Conservation (phyloP, 2,329 filamentous ascomycete genomes). For the Madurella mycetomatis region DNA sequence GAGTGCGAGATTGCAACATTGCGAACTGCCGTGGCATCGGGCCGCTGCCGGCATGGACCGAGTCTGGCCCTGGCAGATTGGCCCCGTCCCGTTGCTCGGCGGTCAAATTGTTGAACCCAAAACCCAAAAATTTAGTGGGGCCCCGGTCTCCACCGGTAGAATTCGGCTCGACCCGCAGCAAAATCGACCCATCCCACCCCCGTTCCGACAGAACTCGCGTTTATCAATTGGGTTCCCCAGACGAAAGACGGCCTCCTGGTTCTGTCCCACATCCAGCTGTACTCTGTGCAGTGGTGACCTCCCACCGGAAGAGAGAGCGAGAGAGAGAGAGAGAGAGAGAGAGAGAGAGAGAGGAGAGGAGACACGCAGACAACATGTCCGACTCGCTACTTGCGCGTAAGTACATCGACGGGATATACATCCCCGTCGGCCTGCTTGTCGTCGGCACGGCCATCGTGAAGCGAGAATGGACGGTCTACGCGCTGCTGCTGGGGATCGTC, state of each 20-base stretch:
- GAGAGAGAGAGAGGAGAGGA: neutral
- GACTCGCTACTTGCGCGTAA: constrained; percentile 50
- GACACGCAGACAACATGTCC: constrained; percentile 32
- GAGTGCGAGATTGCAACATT: neutral
- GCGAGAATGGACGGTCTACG: constrained; percentile 69
- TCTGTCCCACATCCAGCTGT: neutral
- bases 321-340: neutral
- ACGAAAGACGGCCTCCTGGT: neutral
- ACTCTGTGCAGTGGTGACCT: neutral
- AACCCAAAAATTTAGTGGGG: neutral
- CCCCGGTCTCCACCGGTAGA: constrained; percentile 9
- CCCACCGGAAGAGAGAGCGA: too few species aligned
- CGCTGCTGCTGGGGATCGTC: constrained; percentile 59
- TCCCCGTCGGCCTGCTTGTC: constrained; percentile 75
- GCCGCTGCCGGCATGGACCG: neutral
- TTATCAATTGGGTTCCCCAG: neutral
- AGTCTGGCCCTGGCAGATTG: neutral
- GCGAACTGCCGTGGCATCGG: constrained; percentile 12
- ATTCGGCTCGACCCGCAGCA: constrained; percentile 15
- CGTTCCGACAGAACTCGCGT: constrained; percentile 5
- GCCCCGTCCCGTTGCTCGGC: neutral
- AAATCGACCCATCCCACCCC: constrained; percentile 18
- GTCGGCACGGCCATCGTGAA: constrained; percentile 74
- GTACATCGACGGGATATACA: constrained; percentile 75
- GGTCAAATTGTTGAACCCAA: constrained; percentile 15